phyloP scores from a whole-genome alignment of 1,284 basidiomycete genomes.

The Tetrapyrgos nigripes region DNA sequence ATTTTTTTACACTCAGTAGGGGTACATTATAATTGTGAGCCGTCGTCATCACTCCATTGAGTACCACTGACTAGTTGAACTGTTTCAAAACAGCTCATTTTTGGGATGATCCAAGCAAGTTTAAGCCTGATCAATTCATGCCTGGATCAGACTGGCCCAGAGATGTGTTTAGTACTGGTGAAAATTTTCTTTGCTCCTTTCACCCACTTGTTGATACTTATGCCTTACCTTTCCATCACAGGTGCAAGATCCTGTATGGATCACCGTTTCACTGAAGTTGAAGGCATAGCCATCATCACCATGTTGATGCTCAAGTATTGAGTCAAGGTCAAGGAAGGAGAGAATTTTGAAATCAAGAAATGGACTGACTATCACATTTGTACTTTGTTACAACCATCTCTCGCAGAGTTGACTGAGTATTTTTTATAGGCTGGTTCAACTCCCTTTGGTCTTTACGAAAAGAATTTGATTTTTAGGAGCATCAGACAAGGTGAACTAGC shows the following conservation, averaged over 20 bases:
- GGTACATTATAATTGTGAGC: neutral
- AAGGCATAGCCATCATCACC: constrained; percentile 42
- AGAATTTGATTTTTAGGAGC: too few species aligned
- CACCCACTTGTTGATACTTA: neutral
- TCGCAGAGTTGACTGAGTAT: too few species aligned
- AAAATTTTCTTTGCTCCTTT: neutral
- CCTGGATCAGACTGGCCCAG: neutral
- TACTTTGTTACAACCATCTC: too few species aligned
- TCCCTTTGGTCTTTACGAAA: too few species aligned
- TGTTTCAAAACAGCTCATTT: neutral
- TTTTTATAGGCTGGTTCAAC: too few species aligned
- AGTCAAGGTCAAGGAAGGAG: constrained; percentile 28
- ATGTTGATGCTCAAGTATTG: constrained; percentile 19
- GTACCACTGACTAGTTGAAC: neutral
- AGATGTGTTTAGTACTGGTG: constrained; percentile 4
- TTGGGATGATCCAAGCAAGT: neutral
- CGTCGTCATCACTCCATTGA: neutral
- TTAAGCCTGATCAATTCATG: neutral
- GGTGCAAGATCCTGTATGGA: neutral
- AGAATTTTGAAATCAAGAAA: constrained; percentile 26
- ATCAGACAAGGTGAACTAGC: too few species aligned
- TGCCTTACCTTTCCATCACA: neutral
- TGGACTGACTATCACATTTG: constrained; percentile 31
- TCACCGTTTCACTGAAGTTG: neutral
- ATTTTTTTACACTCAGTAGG: neutral